Evolutionary conservation across 2,329 filamentous ascomycete genomes (phyloP), one percentile per base, ranked within the genome.

Genomic region (Purpureocillium lavendulum): DNA sequence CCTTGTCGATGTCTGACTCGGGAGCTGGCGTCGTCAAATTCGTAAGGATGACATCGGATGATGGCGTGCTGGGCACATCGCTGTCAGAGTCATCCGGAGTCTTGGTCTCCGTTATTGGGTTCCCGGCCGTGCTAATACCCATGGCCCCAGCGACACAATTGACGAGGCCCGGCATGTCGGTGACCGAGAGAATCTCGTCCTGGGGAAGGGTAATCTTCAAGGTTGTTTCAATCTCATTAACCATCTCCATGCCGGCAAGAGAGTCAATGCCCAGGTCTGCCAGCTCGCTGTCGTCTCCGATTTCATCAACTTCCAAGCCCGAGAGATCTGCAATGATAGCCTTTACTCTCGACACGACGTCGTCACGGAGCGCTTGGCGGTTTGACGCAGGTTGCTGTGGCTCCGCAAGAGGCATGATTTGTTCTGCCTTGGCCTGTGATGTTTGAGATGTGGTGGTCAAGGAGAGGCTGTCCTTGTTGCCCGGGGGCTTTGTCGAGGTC

Each of bases 221-320:
- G 1, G 45, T 45, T 2, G 38, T 38, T 32, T 68, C 61, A 2
- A 70, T 44, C 37, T 72, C 69, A 2, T 56, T 55, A 0, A 53
- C 58, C 36, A 73, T 45, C 46, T 73, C 69, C 63, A 70, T 71
- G 1, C 58, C 65, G 60, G 70, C 65, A 1, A 73, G 54, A 0
- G 69, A 73, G 49, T 73, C 69, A 26, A 73, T 69, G 1, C 69
- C 69, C 3, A 71, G 40, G 30, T 70, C 64, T 7, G 54, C 58
- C n/a, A 71, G 54, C 13, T 56, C 44, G 7, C 50, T 49, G 14
- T 62, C 56, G 18, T 49, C 38, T 24, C 57, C 54, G 13, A 71
- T 61, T 21, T 68, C 62, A 4, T 50, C 40, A 0, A 48, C 18
- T 16, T 65, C 61, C 5, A 66, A 39, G 17, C 64, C 61, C 2